A percentile compares a stretch with the other conserved stretches of the same genome.
Conservation (phyloP, 352 stramenopile genomes). For the Ochromonadaceae sp. region DNA sequence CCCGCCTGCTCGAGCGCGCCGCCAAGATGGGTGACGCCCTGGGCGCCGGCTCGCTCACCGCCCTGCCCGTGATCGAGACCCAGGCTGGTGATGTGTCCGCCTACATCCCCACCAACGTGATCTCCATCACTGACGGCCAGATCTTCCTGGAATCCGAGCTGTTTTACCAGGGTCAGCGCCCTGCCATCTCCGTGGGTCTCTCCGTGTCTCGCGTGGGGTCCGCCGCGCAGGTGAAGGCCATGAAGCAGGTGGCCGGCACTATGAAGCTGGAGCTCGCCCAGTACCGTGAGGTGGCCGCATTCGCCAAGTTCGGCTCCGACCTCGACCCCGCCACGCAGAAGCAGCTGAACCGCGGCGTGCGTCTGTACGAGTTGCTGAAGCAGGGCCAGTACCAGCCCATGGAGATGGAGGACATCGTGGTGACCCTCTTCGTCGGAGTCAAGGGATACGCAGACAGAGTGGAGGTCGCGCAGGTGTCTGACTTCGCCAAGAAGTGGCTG, state of each 20-base stretch:
- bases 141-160: constrained; percentile 78
- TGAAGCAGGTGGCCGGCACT: constrained; percentile 67
- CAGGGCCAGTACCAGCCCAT: constrained; percentile 69
- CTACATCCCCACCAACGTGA: constrained; percentile 80
- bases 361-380: constrained; percentile 73
- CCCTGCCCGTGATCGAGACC: constrained; percentile 75
- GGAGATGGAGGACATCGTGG: constrained; percentile 65
- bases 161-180: constrained; percentile 74
- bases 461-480: constrained; percentile 58
- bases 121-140: constrained; percentile 79
- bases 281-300: constrained; percentile 75
- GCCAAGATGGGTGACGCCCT: constrained; percentile 63
- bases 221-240: constrained; percentile 67
- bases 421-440: constrained; percentile 60
- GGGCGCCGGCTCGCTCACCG: constrained; percentile 64
- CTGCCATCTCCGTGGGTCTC: constrained; percentile 69
- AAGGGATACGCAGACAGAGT: constrained; percentile 71
- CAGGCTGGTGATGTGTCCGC: constrained; percentile 75
- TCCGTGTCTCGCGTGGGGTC: constrained; percentile 68
- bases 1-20: constrained; percentile 66
- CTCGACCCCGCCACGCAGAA: constrained; percentile 69
- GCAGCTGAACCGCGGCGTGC: constrained; percentile 70
- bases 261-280: constrained; percentile 79
- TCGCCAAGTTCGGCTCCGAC: constrained; percentile 77
- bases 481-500: constrained; percentile 61